A percentile compares a stretch with the other conserved stretches of the same genome.
These are phyloP conservation scores for Pseudocercospora fuligena DNA, from an alignment of 2,329 filamentous ascomycete genomes.

Conservation along the genomic window DNA sequence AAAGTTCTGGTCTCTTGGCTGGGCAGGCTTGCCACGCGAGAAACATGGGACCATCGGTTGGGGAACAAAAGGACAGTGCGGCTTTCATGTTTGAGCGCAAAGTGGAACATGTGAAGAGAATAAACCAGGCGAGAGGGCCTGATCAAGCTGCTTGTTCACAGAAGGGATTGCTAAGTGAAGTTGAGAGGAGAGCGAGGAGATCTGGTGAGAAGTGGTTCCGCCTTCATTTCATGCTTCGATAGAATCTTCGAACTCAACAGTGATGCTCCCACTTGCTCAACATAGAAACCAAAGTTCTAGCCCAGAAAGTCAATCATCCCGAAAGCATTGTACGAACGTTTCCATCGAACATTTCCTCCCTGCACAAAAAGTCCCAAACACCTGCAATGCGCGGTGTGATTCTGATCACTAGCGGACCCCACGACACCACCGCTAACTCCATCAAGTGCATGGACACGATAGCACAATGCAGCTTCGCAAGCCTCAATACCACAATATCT, in stretches of 20 bases:
- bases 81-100: neutral
- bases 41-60: neutral
- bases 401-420: too few relatives aligned
- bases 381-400: too few relatives aligned
- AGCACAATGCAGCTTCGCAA: too few relatives aligned
- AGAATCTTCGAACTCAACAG: too few relatives aligned
- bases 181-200: neutral
- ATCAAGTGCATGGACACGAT: too few relatives aligned
- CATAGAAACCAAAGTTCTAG: too few relatives aligned
- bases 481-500: neutral
- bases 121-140: neutral
- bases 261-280: too few relatives aligned
- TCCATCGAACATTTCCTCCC: too few relatives aligned
- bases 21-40: neutral
- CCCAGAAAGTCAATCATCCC: too few relatives aligned
- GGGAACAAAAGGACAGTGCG: neutral
- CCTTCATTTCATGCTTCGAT: neutral
- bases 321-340: too few relatives aligned
- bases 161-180: neutral
- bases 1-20: neutral
- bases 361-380: neutral
- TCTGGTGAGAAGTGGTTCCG: neutral
- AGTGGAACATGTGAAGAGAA: neutral
- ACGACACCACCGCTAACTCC: too few relatives aligned
- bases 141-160: neutral